phyloP scores from a whole-genome alignment of 2,329 filamentous ascomycete genomes.

The Chaetomium olivaceum region DNA sequence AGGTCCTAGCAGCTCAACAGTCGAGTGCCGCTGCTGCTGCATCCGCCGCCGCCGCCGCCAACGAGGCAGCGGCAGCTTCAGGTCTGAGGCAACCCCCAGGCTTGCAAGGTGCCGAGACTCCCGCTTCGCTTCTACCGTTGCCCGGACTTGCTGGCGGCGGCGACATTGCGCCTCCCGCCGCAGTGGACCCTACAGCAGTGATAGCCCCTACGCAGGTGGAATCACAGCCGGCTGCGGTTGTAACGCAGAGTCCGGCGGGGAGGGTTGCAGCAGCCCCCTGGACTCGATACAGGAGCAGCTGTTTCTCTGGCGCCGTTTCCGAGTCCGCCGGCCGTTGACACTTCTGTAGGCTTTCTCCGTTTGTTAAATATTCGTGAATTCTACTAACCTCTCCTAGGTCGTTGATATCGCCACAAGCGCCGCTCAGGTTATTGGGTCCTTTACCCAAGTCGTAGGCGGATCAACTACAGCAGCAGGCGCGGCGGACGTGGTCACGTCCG shows the following conservation, averaged over 20 bases:
- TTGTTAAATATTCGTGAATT: background rate
- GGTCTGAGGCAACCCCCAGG: slow-evolving; percentile 29
- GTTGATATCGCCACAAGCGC: background rate
- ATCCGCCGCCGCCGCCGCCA: slow-evolving; percentile 25
- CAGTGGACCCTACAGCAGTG: slow-evolving; percentile 6
- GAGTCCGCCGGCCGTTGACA: slow-evolving; percentile 9
- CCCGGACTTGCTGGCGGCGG: slow-evolving; percentile 25
- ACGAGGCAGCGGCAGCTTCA: slow-evolving; percentile 20
- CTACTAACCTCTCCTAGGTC: background rate
- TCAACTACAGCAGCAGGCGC: background rate
- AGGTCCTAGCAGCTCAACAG: slow-evolving; percentile 25
- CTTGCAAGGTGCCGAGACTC: slow-evolving; percentile 19
- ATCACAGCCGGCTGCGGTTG: slow-evolving; percentile 6
- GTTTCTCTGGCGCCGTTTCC: slow-evolving; percentile 13
- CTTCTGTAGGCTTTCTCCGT: slow-evolving; percentile 19
- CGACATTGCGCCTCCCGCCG: slow-evolving; percentile 6
- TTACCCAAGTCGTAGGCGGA: slow-evolving; percentile 6
- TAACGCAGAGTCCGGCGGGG: slow-evolving; percentile 11
- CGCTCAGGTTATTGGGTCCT: background rate
- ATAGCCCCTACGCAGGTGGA: background rate
- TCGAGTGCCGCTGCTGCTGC: slow-evolving; percentile 25
- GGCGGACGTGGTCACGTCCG: background rate
- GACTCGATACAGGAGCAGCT: slow-evolving; percentile 2
- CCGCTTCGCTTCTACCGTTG: slow-evolving; percentile 24
- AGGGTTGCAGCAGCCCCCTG: slow-evolving; percentile 15